Evolutionary conservation across 1,284 basidiomycete genomes (phyloP).

Genomic region (Veloporphyrellus conicus): DNA sequence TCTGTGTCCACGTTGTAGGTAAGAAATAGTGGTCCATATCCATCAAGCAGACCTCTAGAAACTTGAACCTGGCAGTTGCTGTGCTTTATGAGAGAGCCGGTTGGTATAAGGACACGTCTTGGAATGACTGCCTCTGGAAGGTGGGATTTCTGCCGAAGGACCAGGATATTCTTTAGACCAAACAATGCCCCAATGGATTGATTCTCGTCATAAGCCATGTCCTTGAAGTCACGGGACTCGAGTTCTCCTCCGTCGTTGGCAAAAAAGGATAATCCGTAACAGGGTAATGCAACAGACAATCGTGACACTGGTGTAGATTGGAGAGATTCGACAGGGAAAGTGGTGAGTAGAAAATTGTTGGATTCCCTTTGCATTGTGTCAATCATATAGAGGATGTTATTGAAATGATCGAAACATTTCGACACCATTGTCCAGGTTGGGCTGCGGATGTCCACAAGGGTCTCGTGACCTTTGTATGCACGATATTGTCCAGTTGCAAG

Average conservation of each 20-base stretch:
- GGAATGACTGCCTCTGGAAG: too few species aligned
- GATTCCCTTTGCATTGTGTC: too few species aligned
- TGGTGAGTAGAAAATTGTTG: conserved; percentile 28
- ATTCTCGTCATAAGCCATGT: too few species aligned
- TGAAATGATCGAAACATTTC: conserved; percentile 16
- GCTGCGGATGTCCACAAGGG: conserved; percentile 31
- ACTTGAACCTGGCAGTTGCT: neutral
- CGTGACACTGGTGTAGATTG: neutral
- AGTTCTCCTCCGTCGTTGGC: too few species aligned
- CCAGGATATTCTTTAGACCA: too few species aligned
- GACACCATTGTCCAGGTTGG: conserved; percentile 29
- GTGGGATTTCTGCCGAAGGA: too few species aligned
- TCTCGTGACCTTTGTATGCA: conserved; percentile 8
- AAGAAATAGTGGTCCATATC: neutral
- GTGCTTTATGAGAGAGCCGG: too few species aligned
- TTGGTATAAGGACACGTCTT: neutral
- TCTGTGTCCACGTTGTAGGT: neutral
- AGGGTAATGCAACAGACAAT: conserved; percentile 38
- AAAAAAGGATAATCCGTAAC: conserved; percentile 9
- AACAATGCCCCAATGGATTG: too few species aligned
- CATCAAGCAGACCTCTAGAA: too few species aligned
- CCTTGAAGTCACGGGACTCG: too few species aligned
- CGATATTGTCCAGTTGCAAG: neutral
- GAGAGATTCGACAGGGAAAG: neutral
- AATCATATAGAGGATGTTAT: too few species aligned